These are phyloP conservation scores for Uromyces viciae-fabae DNA, from an alignment of 1,284 basidiomycete species.

Conservation along the genomic window DNA sequence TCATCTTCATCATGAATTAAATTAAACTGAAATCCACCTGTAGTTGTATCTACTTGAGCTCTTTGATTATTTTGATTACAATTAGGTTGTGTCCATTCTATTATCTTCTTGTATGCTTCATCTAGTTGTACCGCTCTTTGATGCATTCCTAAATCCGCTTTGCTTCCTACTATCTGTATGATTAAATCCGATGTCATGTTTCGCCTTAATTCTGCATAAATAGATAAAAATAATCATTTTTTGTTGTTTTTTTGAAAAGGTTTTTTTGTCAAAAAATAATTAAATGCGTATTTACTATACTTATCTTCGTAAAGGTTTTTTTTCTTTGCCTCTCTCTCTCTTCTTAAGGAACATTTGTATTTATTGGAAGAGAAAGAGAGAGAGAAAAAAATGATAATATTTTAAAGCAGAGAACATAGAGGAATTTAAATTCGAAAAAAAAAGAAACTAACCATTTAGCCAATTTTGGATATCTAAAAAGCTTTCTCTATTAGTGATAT, in stretches of 20 bases:
- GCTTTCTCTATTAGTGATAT: conserved; percentile 84
- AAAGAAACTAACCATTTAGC: conserved; percentile 68
- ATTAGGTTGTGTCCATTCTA: conserved; percentile 48
- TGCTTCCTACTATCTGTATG: conserved; percentile 86
- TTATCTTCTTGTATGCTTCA: conserved; percentile 62
- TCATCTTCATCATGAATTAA: background rate
- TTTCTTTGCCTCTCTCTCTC: too few relatives aligned
- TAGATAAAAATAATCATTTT: conserved; percentile 12
- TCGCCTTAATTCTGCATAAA: conserved; percentile 73
- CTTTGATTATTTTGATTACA: background rate
- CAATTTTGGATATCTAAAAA: conserved; percentile 89
- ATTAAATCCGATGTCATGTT: conserved; percentile 71
- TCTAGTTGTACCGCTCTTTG: conserved; percentile 65
- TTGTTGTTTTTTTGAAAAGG: too few relatives aligned
- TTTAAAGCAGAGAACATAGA: conserved; percentile 11
- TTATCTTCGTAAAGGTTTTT: too few relatives aligned
- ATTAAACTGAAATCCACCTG: background rate
- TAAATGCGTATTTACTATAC: too few relatives aligned
- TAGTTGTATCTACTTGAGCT: background rate
- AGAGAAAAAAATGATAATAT: background rate
- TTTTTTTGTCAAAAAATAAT: too few relatives aligned
- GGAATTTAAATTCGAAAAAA: background rate
- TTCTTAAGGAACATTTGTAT: too few relatives aligned
- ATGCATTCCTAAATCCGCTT: conserved; percentile 69
- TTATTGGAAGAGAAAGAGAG: background rate